Base-by-base conservation (phyloP, 169 alveolate species). In the Plasmodium coatneyi region DNA sequence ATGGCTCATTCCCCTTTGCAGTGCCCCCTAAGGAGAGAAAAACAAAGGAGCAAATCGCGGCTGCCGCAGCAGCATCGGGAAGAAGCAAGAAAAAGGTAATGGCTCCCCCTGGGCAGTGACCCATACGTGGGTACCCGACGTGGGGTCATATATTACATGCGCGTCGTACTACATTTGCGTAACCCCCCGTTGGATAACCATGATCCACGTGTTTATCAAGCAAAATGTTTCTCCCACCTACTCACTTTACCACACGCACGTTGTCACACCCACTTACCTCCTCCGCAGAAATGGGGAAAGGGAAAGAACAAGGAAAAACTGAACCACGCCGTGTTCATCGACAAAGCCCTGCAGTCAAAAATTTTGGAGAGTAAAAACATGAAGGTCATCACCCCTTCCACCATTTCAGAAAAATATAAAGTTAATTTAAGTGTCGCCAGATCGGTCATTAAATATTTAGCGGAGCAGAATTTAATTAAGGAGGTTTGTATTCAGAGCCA, bases 291-390 rank as follows among this genome's bases (percentile, higher is more conserved):
- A 95, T 98, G 99, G 99, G 97, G 97, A 34, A 96, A 97, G 93
- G 97, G 97, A 16, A 97, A 97, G 95, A 96, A 96, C 41, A 98
- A 98, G 98, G 99, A 99, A 93, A 99, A 99, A 98, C 95, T 98
- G 76, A 98, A 98, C 97, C 97, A 98, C 94, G 97, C 99, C 41
- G 99, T 98, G 82, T 96, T 97, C 96, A 97, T 98, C 95, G 99
- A 98, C 92, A 97, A 98, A 96, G 98, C 98, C 28, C 95, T 98
- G 66, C 96, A 96, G 89, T 99, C 98, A 56, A 97, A 97, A 96
- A 87, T 98, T 86, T 54, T 97, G 86, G 99, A 99, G 39, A 97
- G 97, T 46, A 99, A 99, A 52, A 98, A 98, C 95, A 96, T 97
- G 95, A 96, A 96, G 74, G 96, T 98, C 90, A 96, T 99, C 91